phyloP scores from a whole-genome alignment of 2,329 filamentous ascomycete species.

The Apiospora sp. region DNA sequence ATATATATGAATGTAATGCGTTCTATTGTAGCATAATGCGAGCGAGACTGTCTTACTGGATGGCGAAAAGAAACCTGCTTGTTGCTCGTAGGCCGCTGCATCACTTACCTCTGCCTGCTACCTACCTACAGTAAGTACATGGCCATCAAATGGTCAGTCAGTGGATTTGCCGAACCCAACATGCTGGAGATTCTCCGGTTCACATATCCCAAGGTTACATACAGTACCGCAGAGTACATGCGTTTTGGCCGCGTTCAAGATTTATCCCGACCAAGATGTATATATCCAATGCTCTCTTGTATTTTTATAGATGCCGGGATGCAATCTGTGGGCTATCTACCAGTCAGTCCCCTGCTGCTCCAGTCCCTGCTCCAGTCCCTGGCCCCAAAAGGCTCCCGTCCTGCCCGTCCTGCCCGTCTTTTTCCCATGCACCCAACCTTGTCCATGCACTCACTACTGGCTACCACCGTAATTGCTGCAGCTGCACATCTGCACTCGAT shows the following conservation, averaged over 20 bases:
- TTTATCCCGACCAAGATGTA: neutral
- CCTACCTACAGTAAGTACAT: neutral
- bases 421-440: conserved; percentile 18
- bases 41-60: conserved; percentile 10
- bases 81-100: neutral
- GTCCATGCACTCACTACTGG: conserved; percentile 12
- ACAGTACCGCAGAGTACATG: conserved; percentile 18
- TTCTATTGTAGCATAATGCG: neutral
- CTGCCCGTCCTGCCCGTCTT: conserved; percentile 12
- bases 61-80: conserved; percentile 2
- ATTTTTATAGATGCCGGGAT: conserved; percentile 14
- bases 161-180: conserved; percentile 4
- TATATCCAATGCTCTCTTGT: neutral
- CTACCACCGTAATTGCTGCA: conserved; percentile 18
- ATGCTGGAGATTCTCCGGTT: conserved; percentile 9
- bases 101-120: neutral
- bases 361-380: neutral
- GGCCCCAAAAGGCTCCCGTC: conserved; percentile 10
- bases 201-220: conserved; percentile 5
- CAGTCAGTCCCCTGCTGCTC: neutral
- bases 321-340: neutral
- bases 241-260: neutral
- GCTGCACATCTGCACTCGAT: conserved; percentile 9
- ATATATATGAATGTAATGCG: neutral
- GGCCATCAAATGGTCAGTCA: neutral